Conservation (phyloP, 2,329 filamentous ascomycete genomes). For the Spiromastix sp. region DNA sequence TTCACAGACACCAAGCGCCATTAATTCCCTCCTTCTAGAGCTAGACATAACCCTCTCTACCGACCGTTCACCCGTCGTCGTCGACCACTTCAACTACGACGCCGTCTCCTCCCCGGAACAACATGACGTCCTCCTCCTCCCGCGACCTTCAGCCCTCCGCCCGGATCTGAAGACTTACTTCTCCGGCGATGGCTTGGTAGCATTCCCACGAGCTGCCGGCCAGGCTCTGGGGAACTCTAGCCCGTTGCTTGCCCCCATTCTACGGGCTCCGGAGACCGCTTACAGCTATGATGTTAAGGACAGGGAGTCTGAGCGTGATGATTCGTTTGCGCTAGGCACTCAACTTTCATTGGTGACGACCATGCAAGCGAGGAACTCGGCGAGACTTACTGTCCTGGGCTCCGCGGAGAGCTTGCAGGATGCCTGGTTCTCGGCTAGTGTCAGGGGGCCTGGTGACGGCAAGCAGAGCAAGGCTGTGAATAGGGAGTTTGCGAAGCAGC, state of each 20-base stretch:
- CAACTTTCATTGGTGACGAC: conserved; percentile 79
- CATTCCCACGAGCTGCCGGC: conserved; percentile 71
- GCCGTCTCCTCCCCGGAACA: conserved; percentile 61
- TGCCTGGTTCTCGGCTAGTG: conserved; percentile 75
- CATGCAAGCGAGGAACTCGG: conserved; percentile 87
- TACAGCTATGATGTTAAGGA: conserved; percentile 95
- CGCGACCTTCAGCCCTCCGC: conserved; percentile 55
- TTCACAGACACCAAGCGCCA: conserved; percentile 56
- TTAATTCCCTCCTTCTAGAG: conserved; percentile 73
- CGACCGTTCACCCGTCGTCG: conserved; percentile 73
- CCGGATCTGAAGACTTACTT: conserved; percentile 70
- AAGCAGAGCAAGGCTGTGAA: conserved; percentile 61
- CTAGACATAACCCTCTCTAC: conserved; percentile 79
- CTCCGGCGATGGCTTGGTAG: conserved; percentile 56
- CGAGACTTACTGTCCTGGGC: conserved; percentile 75
- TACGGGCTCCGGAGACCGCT: conserved; percentile 72
- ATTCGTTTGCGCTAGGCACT: conserved; percentile 71
- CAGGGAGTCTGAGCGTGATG: conserved; percentile 60
- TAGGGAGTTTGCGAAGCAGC: conserved; percentile 69
- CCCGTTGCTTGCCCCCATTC: conserved; percentile 66
- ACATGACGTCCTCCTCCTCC: conserved; percentile 79
- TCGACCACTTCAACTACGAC: conserved; percentile 97
- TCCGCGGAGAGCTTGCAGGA: conserved; percentile 81
- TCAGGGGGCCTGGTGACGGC: conserved; percentile 44
- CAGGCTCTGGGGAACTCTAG: conserved; percentile 69